These are phyloP conservation scores for Oenanthe javanica DNA, from an alignment of 140 eudicot genomes.

Conservation along the genomic window DNA sequence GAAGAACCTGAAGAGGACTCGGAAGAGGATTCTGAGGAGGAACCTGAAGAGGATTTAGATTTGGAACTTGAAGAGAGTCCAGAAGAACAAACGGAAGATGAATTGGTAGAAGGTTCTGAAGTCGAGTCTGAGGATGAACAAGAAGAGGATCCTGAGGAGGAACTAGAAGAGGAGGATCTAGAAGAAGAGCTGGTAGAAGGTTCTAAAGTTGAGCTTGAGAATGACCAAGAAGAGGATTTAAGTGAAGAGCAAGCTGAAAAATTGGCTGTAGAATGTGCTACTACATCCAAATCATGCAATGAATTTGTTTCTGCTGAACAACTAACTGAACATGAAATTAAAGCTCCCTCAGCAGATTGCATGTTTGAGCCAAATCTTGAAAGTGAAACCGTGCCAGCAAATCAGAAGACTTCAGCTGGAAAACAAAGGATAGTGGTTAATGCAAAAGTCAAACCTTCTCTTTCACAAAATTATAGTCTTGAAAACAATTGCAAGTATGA, in stretches of 20 bases:
- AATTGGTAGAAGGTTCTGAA: not conserved
- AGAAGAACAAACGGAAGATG: constrained; percentile 12
- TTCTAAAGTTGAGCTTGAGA: constrained; percentile 9
- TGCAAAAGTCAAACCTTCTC: not conserved
- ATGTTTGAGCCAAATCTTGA: constrained; percentile 9
- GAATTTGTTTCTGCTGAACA: not conserved
- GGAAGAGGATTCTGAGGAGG: constrained; percentile 11
- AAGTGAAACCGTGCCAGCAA: not conserved
- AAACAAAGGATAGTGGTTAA: not conserved
- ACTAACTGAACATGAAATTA: constrained; percentile 7
- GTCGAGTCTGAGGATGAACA: constrained; percentile 14
- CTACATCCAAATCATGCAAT: not conserved
- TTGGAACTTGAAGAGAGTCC: constrained; percentile 17
- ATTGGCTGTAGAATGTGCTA: not conserved
- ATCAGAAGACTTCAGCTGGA: not conserved
- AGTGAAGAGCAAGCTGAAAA: not conserved
- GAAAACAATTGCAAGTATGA: constrained; percentile 8
- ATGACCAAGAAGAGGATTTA: constrained; percentile 19
- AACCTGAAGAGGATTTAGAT: constrained; percentile 14
- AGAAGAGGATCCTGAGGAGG: constrained; percentile 15
- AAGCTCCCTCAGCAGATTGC: constrained; percentile 3
- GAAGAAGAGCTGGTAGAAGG: constrained; percentile 2
- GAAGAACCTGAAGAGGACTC: constrained; percentile 23
- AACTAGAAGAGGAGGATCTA: not conserved
- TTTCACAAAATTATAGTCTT: not conserved